phyloP scores from a whole-genome alignment of 2,329 filamentous ascomycete species.

The Geosmithia flava region DNA sequence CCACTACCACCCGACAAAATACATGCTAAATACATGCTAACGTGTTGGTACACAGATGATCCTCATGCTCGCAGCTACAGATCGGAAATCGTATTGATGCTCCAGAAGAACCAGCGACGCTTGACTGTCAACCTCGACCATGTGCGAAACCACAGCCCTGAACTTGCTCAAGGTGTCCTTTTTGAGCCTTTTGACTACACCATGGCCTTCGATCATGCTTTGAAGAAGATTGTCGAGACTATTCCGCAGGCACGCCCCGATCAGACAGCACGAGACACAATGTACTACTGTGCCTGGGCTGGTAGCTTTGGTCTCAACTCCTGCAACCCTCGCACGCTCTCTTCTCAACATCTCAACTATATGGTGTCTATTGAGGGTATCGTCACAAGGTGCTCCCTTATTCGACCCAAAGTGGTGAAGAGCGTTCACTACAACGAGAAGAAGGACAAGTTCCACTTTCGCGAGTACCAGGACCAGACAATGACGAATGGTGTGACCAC shows the following conservation, averaged over 20 bases:
- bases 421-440: constrained; percentile 93
- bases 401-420: constrained; percentile 93
- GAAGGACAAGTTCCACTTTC: constrained; percentile 74
- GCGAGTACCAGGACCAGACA: constrained; percentile 91
- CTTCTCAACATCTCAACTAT: constrained; percentile 79
- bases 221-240: constrained; percentile 79
- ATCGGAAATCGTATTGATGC: constrained; percentile 73
- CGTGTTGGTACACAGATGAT: constrained; percentile 25
- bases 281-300: constrained; percentile 95
- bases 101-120: constrained; percentile 53
- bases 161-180: constrained; percentile 68
- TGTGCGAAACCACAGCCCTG: constrained; percentile 73
- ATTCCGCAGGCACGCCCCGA: constrained; percentile 63
- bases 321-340: constrained; percentile 87
- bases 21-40: constrained; percentile 1
- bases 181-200: constrained; percentile 80
- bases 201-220: constrained; percentile 77
- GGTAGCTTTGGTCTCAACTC: constrained; percentile 92
- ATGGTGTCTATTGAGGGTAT: constrained; percentile 98
- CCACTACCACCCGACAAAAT: background rate
- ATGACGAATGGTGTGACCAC: constrained; percentile 89
- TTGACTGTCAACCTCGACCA: constrained; percentile 75
- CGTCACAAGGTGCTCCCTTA: constrained; percentile 89
- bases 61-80: constrained; percentile 61
- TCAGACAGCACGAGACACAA: constrained; percentile 64